Evolutionary conservation across 225 moss, liverwort and hornwort genomes (phyloP).

Genomic region (Pseudoscleropodium purum): DNA sequence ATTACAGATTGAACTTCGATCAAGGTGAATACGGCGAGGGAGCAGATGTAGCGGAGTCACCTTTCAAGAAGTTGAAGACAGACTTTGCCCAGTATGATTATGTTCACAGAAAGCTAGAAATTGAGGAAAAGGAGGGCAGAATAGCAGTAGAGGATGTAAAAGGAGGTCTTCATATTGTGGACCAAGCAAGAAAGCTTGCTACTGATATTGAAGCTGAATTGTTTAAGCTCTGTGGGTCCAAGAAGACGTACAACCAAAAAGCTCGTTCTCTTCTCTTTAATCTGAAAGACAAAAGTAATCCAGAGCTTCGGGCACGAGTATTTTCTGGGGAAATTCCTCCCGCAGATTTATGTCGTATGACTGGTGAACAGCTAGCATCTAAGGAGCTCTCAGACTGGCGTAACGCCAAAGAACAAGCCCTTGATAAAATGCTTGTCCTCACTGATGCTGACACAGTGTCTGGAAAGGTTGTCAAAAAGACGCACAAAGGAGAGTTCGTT

Average conservation of each 20-base stretch:
- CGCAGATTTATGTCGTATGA: constrained; percentile 72
- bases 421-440: constrained; percentile 85
- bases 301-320: constrained; percentile 87
- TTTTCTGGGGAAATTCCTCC: constrained; percentile 82
- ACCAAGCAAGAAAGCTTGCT: constrained; percentile 82
- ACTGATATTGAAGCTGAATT: constrained; percentile 71
- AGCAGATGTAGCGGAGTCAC: constrained; percentile 37
- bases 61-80: constrained; percentile 45
- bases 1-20: constrained; percentile 22
- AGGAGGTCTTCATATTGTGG: constrained; percentile 85
- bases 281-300: constrained; percentile 93
- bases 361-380: constrained; percentile 82
- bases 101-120: constrained; percentile 53
- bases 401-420: constrained; percentile 84
- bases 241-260: constrained; percentile 93
- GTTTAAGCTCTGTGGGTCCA: constrained; percentile 66
- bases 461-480: constrained; percentile 91
- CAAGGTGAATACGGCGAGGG: constrained; percentile 14
- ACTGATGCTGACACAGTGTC: constrained; percentile 77
- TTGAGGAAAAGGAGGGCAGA: constrained; percentile 49
- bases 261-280: constrained; percentile 95
- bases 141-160: constrained; percentile 52
- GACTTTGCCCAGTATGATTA: constrained; percentile 27
- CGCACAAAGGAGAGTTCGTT: constrained; percentile 90
- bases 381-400: constrained; percentile 95